A percentile compares a stretch with the other conserved stretches of the same genome.
Evolutionary conservation across 441 rosid species (phyloP).

Genomic region (Kokia cookei): DNA sequence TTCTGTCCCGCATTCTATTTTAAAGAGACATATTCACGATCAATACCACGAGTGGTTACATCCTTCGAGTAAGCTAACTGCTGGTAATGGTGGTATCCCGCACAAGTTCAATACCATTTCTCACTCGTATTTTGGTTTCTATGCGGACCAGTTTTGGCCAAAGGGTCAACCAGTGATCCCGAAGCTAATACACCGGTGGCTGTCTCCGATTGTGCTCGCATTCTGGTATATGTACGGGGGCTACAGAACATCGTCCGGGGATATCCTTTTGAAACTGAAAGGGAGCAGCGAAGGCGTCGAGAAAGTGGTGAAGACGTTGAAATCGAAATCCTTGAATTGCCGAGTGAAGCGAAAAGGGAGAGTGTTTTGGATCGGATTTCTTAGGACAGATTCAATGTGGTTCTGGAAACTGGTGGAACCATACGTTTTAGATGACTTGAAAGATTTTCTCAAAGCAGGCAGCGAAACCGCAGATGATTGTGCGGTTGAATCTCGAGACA

Average conservation of each 20-base stretch:
- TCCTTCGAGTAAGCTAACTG: slow-evolving; percentile 34
- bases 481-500: slow-evolving; percentile 17
- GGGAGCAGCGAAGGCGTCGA: slow-evolving; percentile 55
- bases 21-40: slow-evolving; percentile 56
- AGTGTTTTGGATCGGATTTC: slow-evolving; percentile 77
- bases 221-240: slow-evolving; percentile 91
- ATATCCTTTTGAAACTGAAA: slow-evolving; percentile 58
- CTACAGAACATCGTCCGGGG: slow-evolving; percentile 50
- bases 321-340: slow-evolving; percentile 53
- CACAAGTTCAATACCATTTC: slow-evolving; percentile 44
- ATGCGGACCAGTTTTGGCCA: slow-evolving; percentile 75
- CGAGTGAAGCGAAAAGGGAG: slow-evolving; percentile 71
- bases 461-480: slow-evolving; percentile 6
- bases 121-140: slow-evolving; percentile 64
- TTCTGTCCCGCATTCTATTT: slow-evolving; percentile 38
- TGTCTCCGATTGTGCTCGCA: slow-evolving; percentile 64
- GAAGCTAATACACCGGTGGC: slow-evolving; percentile 83
- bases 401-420: slow-evolving; percentile 75
- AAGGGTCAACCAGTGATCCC: slow-evolving; percentile 56
- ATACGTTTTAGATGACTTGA: slow-evolving; percentile 40
- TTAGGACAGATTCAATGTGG: slow-evolving; percentile 50
- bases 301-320: slow-evolving; percentile 49
- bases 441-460: slow-evolving; percentile 32
- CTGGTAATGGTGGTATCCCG: slow-evolving; percentile 30
- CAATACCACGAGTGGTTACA: slow-evolving; percentile 74